phyloP scores from a whole-genome alignment of 495 filamentous ascomycete species.

The Penicillium cinerascens region DNA sequence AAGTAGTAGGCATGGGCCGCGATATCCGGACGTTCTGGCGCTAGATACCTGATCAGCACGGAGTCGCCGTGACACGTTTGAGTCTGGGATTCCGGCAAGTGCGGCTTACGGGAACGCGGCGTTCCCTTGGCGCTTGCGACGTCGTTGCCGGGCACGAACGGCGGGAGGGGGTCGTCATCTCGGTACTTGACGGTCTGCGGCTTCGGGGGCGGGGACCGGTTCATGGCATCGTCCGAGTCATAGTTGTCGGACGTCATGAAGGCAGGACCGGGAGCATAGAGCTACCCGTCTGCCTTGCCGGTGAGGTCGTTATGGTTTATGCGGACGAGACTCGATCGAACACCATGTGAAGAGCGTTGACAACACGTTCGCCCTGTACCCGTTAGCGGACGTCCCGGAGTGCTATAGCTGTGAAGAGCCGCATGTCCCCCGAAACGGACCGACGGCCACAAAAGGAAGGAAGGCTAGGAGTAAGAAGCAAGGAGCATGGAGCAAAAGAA shows the following conservation, averaged over 20 bases:
- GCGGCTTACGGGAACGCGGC: conserved; percentile 35
- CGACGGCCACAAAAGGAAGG: neutral
- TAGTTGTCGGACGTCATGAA: conserved; percentile 42
- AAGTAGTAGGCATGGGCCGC: conserved; percentile 26
- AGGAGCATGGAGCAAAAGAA: neutral
- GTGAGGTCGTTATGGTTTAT: conserved; percentile 1
- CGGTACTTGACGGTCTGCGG: conserved; percentile 20
- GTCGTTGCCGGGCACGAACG: conserved; percentile 24
- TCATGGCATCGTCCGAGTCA: conserved; percentile 43
- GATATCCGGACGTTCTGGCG: conserved; percentile 44
- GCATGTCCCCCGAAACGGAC: neutral
- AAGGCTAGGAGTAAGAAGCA: neutral
- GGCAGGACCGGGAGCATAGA: conserved; percentile 34
- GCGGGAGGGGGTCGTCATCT: conserved; percentile 25
- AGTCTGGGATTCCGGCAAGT: conserved; percentile 30
- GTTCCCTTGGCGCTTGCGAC: conserved; percentile 20
- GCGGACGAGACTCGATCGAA: conserved; percentile 2
- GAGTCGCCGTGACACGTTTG: conserved; percentile 38
- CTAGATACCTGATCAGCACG: conserved; percentile 48
- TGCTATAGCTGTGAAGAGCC: neutral
- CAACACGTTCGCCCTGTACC: neutral
- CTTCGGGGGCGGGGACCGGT: conserved; percentile 31
- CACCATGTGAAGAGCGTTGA: conserved; percentile 3
- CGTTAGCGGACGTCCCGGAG: neutral
- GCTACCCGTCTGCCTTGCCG: conserved; percentile 19